Conservation (phyloP, 2,329 filamentous ascomycete genomes). For the Epichloe hybrida region DNA sequence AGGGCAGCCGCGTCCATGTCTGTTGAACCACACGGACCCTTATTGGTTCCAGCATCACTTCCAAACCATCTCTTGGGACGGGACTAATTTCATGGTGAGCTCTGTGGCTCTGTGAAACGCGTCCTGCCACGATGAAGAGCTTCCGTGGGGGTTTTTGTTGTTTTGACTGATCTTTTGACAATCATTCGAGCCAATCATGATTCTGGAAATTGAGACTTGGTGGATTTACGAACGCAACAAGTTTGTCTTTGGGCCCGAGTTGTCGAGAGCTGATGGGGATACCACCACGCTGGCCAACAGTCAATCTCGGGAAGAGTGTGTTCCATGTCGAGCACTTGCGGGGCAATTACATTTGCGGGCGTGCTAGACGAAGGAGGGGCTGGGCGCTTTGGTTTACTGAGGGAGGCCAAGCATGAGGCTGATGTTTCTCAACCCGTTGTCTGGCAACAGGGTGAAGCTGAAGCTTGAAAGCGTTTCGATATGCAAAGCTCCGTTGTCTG, state of each 20-base stretch:
- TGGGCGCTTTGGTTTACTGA: background rate
- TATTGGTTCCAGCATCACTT: background rate
- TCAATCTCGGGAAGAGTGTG: background rate
- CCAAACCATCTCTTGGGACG: background rate
- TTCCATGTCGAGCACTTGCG: background rate
- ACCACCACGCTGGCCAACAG: background rate
- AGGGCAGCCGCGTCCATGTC: too few species aligned
- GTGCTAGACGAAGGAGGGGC: background rate
- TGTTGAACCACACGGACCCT: too few species aligned
- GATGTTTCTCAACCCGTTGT: background rate
- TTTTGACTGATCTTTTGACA: conserved; percentile 2
- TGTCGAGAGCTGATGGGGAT: background rate
- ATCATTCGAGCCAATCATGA: background rate
- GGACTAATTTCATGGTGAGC: background rate
- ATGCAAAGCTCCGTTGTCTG: background rate
- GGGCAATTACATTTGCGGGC: background rate
- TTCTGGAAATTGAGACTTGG: background rate
- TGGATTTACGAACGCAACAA: background rate
- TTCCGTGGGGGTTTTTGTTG: background rate
- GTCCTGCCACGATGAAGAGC: background rate
- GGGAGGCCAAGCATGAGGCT: background rate
- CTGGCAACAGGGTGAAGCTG: background rate
- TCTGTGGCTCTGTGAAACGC: background rate
- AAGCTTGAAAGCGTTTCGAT: background rate
- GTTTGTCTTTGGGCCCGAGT: background rate